Percentiles rank a stretch among this genome's conserved stretches.
These are phyloP conservation scores for Theobroma cacao DNA, from an alignment of 345 rosid species.

Conservation along the genomic window DNA sequence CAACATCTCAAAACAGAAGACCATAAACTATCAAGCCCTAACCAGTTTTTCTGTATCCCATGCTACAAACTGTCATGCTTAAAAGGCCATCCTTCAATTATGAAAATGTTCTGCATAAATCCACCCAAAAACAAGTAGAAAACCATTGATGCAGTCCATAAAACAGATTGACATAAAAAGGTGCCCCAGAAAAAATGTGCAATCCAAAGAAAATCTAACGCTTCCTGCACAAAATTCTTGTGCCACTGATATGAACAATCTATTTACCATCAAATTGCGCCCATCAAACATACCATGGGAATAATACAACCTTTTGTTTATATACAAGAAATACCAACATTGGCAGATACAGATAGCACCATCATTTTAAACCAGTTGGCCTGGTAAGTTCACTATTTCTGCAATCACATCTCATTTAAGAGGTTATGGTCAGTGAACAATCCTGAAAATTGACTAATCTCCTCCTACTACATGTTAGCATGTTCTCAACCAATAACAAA, in stretches of 20 bases:
- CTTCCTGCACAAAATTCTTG: not conserved
- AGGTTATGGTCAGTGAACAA: not conserved
- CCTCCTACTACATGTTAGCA: not conserved
- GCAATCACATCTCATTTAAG: not conserved
- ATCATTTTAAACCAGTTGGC: not conserved
- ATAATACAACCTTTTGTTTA: not conserved
- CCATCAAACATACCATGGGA: not conserved
- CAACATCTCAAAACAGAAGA: not conserved
- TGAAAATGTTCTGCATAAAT: not conserved
- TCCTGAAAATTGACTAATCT: not conserved
- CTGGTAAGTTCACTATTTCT: not conserved
- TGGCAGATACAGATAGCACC: not conserved
- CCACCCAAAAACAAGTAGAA: not conserved
- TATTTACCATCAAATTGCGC: not conserved
- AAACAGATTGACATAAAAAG: not conserved
- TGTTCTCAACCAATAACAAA: not conserved
- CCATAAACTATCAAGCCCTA: not conserved
- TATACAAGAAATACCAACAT: not conserved
- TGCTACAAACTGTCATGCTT: not conserved
- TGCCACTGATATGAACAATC: not conserved
- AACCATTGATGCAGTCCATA: not conserved
- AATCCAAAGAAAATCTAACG: not conserved
- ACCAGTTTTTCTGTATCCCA: not conserved
- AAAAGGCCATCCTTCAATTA: not conserved
- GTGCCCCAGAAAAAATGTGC: not conserved